Base-by-base conservation (phyloP, 768 basidiomycete species). In the Termitomyces sp. region DNA sequence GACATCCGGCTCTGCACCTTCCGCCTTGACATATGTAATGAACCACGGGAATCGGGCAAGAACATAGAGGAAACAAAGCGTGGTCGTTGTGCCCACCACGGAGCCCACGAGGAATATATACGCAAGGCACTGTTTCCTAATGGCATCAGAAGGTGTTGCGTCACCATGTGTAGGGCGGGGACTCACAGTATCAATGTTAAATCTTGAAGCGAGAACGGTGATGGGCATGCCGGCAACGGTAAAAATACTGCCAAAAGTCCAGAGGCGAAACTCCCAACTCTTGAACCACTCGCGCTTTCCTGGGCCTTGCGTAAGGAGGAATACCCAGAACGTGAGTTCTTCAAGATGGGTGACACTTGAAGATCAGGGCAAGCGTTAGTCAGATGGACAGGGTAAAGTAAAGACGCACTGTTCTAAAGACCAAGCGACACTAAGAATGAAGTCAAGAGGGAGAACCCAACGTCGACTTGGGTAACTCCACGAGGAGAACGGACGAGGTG, bases 281-380 rank as follows among this genome's bases (percentile, higher is more conserved):
- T 81, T 74, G 69, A 92, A 92, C 91, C 91, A 93, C 33, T 83
- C 76, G 4, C 85, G 81, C 65, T 85, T 82, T 45, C 76, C 72
- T 0, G 87, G 86, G 4, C 87, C 86, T 71, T 92, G 90, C 61
- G 90, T 82, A 32, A 91, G 78, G 22, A 93, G 79, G 69, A 92
- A 93, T 30, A 92, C 66, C 91, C 91, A 93, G 65, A 92, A 92
- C 0, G 85, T 76, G 14, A 92, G 77, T 67, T 91, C 90, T 84
- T 93, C 90, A 30, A 92, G 79, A 70, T 92, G 90, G 2, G 91
- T 90, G 38, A 89, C 78, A 14, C 89, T 91, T 59, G 10, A 46
- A 10, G 32, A 36, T 40, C 26, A 46, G 50, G 62, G n/a, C 20
- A 48, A 58, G 20, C 50, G 47, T 57, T 40, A 58, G 26, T 6